Percentiles rank a stretch among this genome's conserved stretches.
These are phyloP conservation scores for Scutellaria minor DNA, from an alignment of 257 asterid species.

Conservation along the genomic window DNA sequence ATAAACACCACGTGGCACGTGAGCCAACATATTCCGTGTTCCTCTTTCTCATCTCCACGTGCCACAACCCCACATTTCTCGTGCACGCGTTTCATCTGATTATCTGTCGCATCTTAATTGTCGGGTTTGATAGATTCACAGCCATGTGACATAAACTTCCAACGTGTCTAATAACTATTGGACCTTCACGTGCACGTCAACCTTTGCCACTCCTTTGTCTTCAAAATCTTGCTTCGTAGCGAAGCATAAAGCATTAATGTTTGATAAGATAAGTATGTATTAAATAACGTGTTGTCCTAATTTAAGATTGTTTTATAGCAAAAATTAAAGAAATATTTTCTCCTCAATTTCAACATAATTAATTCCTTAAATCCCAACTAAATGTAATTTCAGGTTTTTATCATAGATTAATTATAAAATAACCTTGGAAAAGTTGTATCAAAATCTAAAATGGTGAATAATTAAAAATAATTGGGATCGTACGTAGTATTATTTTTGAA, in stretches of 20 bases:
- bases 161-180: slow-evolving; percentile 21
- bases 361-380: too few species aligned
- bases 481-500: too few species aligned
- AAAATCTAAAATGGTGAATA: too few species aligned
- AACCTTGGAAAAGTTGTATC: too few species aligned
- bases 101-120: slow-evolving; percentile 13
- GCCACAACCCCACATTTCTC: slow-evolving; percentile 28
- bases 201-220: neutral
- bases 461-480: too few species aligned
- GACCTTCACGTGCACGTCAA: slow-evolving; percentile 28
- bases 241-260: slow-evolving; percentile 26
- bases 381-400: too few species aligned
- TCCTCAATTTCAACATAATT: too few species aligned
- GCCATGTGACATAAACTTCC: neutral
- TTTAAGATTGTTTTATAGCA: too few species aligned
- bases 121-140: slow-evolving; percentile 27
- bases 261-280: neutral
- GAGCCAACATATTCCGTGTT: slow-evolving; percentile 19
- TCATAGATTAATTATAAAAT: too few species aligned
- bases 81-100: slow-evolving; percentile 35
- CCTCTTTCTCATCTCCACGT: slow-evolving; percentile 31
- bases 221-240: slow-evolving; percentile 14
- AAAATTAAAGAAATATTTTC: too few species aligned
- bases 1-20: slow-evolving; percentile 29
- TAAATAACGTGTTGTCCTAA: slow-evolving; percentile 1